Percentiles rank a stretch among this genome's conserved stretches.
Evolutionary conservation across 1,139 yeast genomes (phyloP).

Genomic region (Maudiozyma humilis): DNA sequence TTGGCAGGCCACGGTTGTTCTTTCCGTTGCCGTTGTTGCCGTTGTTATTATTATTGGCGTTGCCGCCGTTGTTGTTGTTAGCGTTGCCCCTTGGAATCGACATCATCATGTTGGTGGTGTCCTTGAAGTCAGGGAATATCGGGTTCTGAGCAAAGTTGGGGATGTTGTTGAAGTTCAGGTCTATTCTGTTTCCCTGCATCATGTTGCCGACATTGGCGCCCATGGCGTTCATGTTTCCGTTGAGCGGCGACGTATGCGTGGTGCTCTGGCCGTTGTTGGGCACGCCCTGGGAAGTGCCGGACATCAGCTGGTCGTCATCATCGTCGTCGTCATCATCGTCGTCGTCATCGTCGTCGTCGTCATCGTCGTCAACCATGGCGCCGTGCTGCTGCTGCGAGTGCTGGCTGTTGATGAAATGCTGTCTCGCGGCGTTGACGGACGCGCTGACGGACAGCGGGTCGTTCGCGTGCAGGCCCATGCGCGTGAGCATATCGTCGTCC

Average conservation of each 20-base stretch:
- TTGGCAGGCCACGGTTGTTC: not conserved
- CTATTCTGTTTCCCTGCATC: not conserved
- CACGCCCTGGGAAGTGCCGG: slow-evolving; percentile 10
- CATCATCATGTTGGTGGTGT: not conserved
- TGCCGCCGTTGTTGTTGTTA: not conserved
- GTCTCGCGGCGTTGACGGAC: not conserved
- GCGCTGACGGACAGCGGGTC: slow-evolving; percentile 2
- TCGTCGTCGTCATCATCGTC: slow-evolving; percentile 14
- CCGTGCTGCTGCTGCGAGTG: slow-evolving; percentile 22
- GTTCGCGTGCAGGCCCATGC: slow-evolving; percentile 7
- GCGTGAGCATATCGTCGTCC: slow-evolving; percentile 19
- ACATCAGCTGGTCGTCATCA: slow-evolving; percentile 8
- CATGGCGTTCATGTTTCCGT: not conserved
- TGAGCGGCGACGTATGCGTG: slow-evolving; percentile 3
- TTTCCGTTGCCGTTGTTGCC: not conserved
- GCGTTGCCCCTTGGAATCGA: not conserved
- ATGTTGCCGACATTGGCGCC: not conserved
- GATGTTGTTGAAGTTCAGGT: slow-evolving; percentile 1
- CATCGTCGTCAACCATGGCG: slow-evolving; percentile 24
- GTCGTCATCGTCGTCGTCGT: slow-evolving; percentile 29
- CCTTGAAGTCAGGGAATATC: slow-evolving; percentile 2
- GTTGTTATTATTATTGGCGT: slow-evolving; percentile 3
- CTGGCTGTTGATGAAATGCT: not conserved
- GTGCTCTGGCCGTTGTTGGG: slow-evolving; percentile 8
- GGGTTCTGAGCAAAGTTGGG: not conserved